Evolutionary conservation across 78 protist species (phyloP).

Genomic region (Anaeramoeba flamelloides): DNA sequence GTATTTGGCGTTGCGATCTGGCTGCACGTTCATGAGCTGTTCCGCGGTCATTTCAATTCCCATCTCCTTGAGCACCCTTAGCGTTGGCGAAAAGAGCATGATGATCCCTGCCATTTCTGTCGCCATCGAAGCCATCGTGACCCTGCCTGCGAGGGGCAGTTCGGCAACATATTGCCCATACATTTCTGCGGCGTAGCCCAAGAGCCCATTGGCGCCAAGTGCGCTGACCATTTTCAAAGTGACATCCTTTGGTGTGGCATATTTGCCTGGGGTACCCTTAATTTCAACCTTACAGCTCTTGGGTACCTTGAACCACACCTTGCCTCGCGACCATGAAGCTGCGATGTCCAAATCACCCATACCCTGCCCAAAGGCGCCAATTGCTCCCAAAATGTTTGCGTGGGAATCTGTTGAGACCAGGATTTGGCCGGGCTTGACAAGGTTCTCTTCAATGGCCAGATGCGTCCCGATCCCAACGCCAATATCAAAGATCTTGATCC

Average conservation of each 20-base stretch:
- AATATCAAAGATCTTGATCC: background rate
- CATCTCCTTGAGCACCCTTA: conserved; percentile 12
- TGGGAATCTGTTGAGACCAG: background rate
- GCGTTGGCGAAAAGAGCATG: conserved; percentile 71
- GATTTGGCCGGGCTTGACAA: background rate
- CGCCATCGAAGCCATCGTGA: conserved; percentile 77
- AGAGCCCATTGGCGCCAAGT: conserved; percentile 42
- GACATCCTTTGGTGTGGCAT: conserved; percentile 21
- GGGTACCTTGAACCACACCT: background rate
- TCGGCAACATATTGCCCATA: conserved; percentile 44
- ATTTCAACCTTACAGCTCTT: background rate
- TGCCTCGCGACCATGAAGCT: background rate
- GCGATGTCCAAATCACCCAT: background rate
- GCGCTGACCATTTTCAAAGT: conserved; percentile 31
- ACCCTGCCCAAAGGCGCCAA: background rate
- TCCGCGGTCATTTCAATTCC: background rate
- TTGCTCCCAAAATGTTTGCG: background rate
- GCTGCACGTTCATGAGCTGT: background rate
- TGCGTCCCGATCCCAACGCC: background rate
- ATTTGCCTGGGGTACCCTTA: background rate
- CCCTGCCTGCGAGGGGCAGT: conserved; percentile 56
- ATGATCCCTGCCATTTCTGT: conserved; percentile 72
- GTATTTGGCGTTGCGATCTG: conserved; percentile 33
- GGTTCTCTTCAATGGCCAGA: background rate
- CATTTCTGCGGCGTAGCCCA: conserved; percentile 68